These are phyloP conservation scores for Passiflora organensis DNA, from an alignment of 345 rosid species.

Conservation along the genomic window DNA sequence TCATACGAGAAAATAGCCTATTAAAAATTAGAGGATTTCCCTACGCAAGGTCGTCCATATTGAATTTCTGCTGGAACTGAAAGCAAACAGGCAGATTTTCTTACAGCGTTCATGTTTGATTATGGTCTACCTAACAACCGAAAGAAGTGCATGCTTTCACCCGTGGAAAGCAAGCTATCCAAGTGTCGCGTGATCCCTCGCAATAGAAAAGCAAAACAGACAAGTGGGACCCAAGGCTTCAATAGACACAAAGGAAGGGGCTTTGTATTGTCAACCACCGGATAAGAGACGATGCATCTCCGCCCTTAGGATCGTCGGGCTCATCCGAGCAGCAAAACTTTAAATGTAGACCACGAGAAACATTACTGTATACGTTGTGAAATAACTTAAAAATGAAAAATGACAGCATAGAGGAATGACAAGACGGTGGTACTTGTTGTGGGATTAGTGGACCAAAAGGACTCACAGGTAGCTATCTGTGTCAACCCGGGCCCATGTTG, in stretches of 20 bases:
- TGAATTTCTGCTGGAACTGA: no score
- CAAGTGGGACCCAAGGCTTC: neutral
- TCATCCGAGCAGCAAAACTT: neutral
- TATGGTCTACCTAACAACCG: neutral
- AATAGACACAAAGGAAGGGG: no score
- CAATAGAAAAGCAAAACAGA: neutral
- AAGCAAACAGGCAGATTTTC: no score
- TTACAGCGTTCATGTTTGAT: no score
- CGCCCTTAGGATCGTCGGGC: constrained; percentile 12
- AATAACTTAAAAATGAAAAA: neutral
- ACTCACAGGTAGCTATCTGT: constrained; percentile 16
- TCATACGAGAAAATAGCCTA: no score
- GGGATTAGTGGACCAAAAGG: constrained; percentile 17
- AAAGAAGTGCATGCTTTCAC: neutral
- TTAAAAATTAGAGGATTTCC: no score
- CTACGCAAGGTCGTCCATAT: no score
- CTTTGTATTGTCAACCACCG: neutral
- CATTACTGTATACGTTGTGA: no score
- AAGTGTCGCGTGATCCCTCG: constrained; percentile 4
- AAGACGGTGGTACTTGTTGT: neutral
- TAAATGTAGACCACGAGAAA: constrained; percentile 7
- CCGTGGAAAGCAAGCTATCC: constrained; percentile 8
- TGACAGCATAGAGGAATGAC: neutral
- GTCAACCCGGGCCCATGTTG: constrained; percentile 2
- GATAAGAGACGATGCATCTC: neutral